Evolutionary conservation across 176 grass and related monocot species (phyloP).

Genomic region (Elaeis guineensis): DNA sequence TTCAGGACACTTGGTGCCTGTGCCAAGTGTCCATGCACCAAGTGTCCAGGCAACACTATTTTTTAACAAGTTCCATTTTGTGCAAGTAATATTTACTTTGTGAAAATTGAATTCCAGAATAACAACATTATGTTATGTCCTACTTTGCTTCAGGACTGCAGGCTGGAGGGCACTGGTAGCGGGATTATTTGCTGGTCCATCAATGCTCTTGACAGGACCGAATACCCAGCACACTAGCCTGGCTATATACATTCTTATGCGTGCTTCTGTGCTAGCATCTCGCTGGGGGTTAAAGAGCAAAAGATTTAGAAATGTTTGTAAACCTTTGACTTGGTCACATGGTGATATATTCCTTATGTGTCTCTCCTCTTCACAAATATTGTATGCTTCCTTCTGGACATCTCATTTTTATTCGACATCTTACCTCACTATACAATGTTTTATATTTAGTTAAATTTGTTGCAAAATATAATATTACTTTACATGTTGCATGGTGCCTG

Average conservation of each 20-base stretch:
- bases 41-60: no score
- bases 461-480: no score
- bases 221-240: conserved; percentile 90
- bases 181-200: conserved; percentile 84
- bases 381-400: conserved; percentile 48
- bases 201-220: conserved; percentile 90
- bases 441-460: no score
- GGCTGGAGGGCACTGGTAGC: conserved; percentile 86
- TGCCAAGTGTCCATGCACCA: no score
- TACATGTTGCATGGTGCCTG: no score
- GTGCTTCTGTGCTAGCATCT: conserved; percentile 73
- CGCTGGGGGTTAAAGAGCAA: conserved; percentile 93
- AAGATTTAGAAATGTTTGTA: conserved; percentile 79
- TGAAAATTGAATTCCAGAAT: no score
- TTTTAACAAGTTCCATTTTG: no score
- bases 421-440: no score
- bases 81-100: no score
- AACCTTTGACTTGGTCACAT: conserved; percentile 91
- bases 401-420: background rate
- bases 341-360: conserved; percentile 99
- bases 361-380: conserved; percentile 85
- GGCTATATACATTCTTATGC: conserved; percentile 94
- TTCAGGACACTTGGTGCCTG: no score
- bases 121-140: conserved; percentile 1
- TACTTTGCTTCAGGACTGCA: conserved; percentile 71